A percentile compares a stretch with the other conserved stretches of the same genome.
Conservation (phyloP, 768 basidiomycete genomes). For the Gymnopilus junonius region DNA sequence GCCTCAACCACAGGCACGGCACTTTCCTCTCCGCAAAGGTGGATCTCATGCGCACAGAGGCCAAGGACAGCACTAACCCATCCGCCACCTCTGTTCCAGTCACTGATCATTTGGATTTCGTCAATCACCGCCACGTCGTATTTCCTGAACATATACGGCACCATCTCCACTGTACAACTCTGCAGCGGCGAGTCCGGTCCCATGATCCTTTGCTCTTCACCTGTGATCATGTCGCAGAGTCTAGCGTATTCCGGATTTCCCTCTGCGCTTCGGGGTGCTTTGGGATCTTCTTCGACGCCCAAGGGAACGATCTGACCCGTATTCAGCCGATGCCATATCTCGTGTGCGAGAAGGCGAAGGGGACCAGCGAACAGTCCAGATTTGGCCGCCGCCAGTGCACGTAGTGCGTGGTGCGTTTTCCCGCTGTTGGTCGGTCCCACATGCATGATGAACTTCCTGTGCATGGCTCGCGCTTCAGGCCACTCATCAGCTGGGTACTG, state of each 20-base stretch:
- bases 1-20: conserved; percentile 79
- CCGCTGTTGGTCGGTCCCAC: conserved; percentile 98
- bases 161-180: conserved; percentile 97
- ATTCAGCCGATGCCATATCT: conserved; percentile 92
- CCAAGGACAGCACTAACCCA: conserved; percentile 89
- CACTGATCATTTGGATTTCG: conserved; percentile 95
- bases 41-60: conserved; percentile 76
- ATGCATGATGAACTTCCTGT: conserved; percentile 88
- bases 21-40: conserved; percentile 95
- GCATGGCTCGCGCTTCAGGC: conserved; percentile 56
- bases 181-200: conserved; percentile 54
- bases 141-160: conserved; percentile 39
- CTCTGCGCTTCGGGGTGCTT: conserved; percentile 27
- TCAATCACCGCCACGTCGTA: conserved; percentile 91
- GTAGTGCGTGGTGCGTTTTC: conserved; percentile 92
- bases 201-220: conserved; percentile 85
- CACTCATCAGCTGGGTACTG: conserved; percentile 53
- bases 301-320: conserved; percentile 84
- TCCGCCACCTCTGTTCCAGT: conserved; percentile 73
- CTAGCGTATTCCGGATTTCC: conserved; percentile 58
- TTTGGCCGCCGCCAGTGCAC: conserved; percentile 78
- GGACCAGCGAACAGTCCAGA: conserved; percentile 90
- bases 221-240: conserved; percentile 86
- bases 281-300: conserved; percentile 44
- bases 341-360: conserved; percentile 90